Evolutionary conservation across 495 filamentous ascomycete species (phyloP), one percentile per base, ranked within the genome.

Genomic region (Hyaloscypha bicolor): DNA sequence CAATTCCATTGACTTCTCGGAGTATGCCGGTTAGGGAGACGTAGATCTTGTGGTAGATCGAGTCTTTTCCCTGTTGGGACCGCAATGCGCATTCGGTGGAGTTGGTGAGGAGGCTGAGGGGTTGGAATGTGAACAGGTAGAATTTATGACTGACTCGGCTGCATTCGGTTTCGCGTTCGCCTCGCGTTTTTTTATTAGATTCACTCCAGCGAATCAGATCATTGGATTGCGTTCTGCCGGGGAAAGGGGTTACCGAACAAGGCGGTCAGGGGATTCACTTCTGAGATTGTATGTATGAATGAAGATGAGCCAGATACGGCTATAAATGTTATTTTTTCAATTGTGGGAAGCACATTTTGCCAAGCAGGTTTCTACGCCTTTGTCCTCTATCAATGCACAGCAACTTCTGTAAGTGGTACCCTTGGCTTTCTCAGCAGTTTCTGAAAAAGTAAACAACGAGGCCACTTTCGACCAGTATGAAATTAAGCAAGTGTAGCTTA

Each of bases 181-280:
- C 42, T 48, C 42, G 42, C 42, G 42, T 48, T 48, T 48, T 48
- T 48, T 48, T 19, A 48, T 48, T 14, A 48, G 42, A 48, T 48
- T 48, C 42, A 19, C 42, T 48, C 25, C 42, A 25, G 6, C 29
- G n/a, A 45, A 30, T 53, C 29, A 55, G 31, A 48, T 63, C 52
- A 1, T 33, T 14, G 6, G 12, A 33, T 6, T 51, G 53, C 51
- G 8, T 29, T 30, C 22, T 48, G 42, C 16, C 4, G 16, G 16
- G 42, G 16, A 48, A 45, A 16, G 9, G 11, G 42, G 16, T 19
- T 37, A 37, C 0, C 42, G 16, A 48, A 6, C 16, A 48, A 37
- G 2, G 11, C 16, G 16, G 16, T 4, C 9, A 16, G 42, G 42
- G 16, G 42, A 48, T 48, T 48, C 42, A 48, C 9, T 48, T 4